A percentile compares a stretch with the other conserved stretches of the same genome.
phyloP scores from a whole-genome alignment of 805 yeast species.

The Yamadazyma paraphyllophila region DNA sequence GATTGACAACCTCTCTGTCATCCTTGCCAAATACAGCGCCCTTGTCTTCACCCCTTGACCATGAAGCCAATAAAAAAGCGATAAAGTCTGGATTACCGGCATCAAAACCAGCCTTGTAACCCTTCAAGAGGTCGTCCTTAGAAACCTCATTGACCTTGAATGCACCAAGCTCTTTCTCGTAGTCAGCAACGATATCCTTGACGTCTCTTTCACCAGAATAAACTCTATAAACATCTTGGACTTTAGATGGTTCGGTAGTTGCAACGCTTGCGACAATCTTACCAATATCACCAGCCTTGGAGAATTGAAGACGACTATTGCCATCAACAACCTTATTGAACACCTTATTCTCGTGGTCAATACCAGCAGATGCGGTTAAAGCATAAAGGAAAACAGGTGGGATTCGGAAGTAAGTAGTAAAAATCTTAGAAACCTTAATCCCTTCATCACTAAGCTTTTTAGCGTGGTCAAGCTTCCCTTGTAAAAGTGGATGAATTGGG shows the following conservation, averaged over 20 bases:
- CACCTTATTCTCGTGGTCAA: conserved; percentile 31
- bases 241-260: conserved; percentile 29
- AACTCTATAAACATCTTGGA: conserved; percentile 46
- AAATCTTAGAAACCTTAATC: conserved; percentile 45
- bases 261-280: conserved; percentile 41
- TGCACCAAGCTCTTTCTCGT: conserved; percentile 39
- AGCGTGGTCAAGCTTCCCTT: conserved; percentile 30
- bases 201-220: conserved; percentile 41
- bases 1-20: conserved; percentile 37
- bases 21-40: conserved; percentile 20
- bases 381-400: conserved; percentile 32
- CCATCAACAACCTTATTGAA: conserved; percentile 41
- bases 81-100: conserved; percentile 31
- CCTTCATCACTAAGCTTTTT: conserved; percentile 36
- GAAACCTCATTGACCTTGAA: conserved; percentile 32
- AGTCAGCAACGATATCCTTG: conserved; percentile 33
- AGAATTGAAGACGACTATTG: conserved; percentile 30
- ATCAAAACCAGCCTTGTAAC: conserved; percentile 25
- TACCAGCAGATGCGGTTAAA: conserved; percentile 34
- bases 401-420: conserved; percentile 34
- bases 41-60: conserved; percentile 17
- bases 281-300: conserved; percentile 44
- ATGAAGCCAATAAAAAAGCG: conserved; percentile 29
- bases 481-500: conserved; percentile 33
- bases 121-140: conserved; percentile 26